These are phyloP conservation scores for Furcasterigmium sp. DNA, from an alignment of 2,329 filamentous ascomycete species.

Conservation along the genomic window DNA sequence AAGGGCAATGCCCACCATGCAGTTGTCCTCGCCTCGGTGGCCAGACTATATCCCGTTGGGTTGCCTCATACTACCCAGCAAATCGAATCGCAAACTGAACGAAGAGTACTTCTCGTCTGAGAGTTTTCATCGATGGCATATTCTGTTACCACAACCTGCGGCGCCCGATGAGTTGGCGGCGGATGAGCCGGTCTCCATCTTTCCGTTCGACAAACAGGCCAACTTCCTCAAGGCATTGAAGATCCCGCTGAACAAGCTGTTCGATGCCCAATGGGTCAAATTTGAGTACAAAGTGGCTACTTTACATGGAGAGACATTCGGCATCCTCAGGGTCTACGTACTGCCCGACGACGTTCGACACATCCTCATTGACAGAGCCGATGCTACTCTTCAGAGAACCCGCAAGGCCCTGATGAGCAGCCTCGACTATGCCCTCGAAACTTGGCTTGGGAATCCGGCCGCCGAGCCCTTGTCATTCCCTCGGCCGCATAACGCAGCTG, in stretches of 20 bases:
- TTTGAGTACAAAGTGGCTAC: constrained; percentile 29
- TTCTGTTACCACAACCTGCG: neutral
- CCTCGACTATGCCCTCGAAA: constrained; percentile 49
- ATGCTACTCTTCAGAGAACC: constrained; percentile 35
- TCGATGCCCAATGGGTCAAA: constrained; percentile 34
- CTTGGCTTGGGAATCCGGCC: constrained; percentile 47
- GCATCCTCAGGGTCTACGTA: constrained; percentile 50
- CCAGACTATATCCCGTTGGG: constrained; percentile 33
- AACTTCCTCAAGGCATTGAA: constrained; percentile 17
- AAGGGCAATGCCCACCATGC: too few relatives aligned
- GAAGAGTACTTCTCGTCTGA: constrained; percentile 10
- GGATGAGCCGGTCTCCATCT: too few relatives aligned
- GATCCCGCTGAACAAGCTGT: constrained; percentile 23
- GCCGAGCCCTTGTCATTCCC: constrained; percentile 10
- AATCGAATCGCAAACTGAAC: constrained; percentile 9
- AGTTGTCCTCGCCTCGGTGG: constrained; percentile 10
- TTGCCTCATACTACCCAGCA: constrained; percentile 24
- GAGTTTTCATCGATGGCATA: constrained; percentile 3
- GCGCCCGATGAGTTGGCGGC: too few relatives aligned
- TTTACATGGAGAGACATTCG: constrained; percentile 11
- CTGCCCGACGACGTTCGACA: constrained; percentile 62
- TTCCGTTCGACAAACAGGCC: constrained; percentile 18
- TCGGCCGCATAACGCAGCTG: constrained; percentile 29
- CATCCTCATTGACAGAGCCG: constrained; percentile 42
- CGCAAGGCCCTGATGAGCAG: constrained; percentile 42